These are phyloP conservation scores for Lachnellula cervina DNA, from an alignment of 2,329 filamentous ascomycete genomes.

Conservation along the genomic window DNA sequence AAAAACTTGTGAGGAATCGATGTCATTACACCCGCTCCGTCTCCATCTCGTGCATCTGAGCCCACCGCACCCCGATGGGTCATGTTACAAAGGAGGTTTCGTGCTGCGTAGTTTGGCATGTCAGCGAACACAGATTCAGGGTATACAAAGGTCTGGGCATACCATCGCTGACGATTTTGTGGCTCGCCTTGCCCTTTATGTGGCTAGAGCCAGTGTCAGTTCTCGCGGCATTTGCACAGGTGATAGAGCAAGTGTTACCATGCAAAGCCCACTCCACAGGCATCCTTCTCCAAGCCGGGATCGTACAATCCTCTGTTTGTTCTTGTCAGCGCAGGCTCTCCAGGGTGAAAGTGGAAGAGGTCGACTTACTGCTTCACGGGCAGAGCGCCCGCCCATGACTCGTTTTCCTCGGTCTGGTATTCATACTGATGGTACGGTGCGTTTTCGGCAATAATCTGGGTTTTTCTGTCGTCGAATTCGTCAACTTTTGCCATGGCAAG, in stretches of 20 bases:
- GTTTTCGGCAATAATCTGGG: slow-evolving; percentile 54
- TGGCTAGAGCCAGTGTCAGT: slow-evolving; percentile 53
- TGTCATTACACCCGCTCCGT: slow-evolving; percentile 98
- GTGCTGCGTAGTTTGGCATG: slow-evolving; percentile 49
- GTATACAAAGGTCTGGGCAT: slow-evolving; percentile 22
- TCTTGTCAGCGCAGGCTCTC: slow-evolving; percentile 3
- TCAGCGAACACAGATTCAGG: slow-evolving; percentile 28
- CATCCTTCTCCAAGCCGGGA: slow-evolving; percentile 95
- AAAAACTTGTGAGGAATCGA: slow-evolving; percentile 99
- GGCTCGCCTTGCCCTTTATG: slow-evolving; percentile 94
- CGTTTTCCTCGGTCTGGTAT: slow-evolving; percentile 81
- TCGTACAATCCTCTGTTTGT: slow-evolving; percentile 75
- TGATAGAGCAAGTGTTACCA: slow-evolving; percentile 57
- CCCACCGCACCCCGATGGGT: slow-evolving; percentile 98
- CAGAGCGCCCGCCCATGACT: slow-evolving; percentile 87
- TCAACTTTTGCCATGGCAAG: slow-evolving; percentile 62
- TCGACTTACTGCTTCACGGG: slow-evolving; percentile 78
- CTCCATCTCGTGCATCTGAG: slow-evolving; percentile 94
- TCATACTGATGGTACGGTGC: slow-evolving; percentile 67
- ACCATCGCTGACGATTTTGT: slow-evolving; percentile 99
- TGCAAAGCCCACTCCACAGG: slow-evolving; percentile 97
- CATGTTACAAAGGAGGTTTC: slow-evolving; percentile 98
- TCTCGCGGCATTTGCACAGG: neutral
- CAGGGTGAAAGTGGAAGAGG: neutral
- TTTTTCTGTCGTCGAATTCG: slow-evolving; percentile 66